phyloP scores from a whole-genome alignment of 2,329 filamentous ascomycete species.

The Apiospora aurea region DNA sequence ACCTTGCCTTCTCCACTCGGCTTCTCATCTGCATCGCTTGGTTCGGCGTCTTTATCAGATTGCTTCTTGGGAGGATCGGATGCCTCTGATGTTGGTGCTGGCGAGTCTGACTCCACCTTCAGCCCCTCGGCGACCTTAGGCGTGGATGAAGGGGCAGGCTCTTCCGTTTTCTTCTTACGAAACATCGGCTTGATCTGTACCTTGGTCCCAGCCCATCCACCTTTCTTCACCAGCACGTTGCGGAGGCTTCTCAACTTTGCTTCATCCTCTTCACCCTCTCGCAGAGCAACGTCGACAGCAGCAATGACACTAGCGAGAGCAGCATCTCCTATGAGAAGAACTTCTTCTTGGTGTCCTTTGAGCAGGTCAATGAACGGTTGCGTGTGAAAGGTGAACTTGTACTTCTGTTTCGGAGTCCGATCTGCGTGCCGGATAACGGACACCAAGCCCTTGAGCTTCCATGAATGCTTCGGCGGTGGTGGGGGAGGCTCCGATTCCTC shows the following conservation, averaged over 20 bases:
- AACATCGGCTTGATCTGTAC: slow-evolving; percentile 99
- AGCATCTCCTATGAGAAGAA: slow-evolving; percentile 89
- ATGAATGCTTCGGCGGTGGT: slow-evolving; percentile 84
- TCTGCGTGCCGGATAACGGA: slow-evolving; percentile 96
- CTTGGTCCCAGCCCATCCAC: slow-evolving; percentile 93
- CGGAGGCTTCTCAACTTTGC: slow-evolving; percentile 86
- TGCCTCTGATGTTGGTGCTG: slow-evolving; percentile 35
- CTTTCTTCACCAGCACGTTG: slow-evolving; percentile 90
- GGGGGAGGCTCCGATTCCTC: slow-evolving; percentile 65
- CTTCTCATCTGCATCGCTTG: slow-evolving; percentile 31
- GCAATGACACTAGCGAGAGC: slow-evolving; percentile 88
- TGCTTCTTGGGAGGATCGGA: slow-evolving; percentile 32
- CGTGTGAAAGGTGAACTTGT: slow-evolving; percentile 98
- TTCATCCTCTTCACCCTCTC: slow-evolving; percentile 81
- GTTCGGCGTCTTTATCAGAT: slow-evolving; percentile 26
- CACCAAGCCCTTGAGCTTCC: slow-evolving; percentile 98
- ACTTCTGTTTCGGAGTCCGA: slow-evolving; percentile 97
- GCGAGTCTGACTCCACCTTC: slow-evolving; percentile 41
- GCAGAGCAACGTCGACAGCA: slow-evolving; percentile 82
- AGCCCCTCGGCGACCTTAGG: slow-evolving; percentile 45
- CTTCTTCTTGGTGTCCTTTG: slow-evolving; percentile 95
- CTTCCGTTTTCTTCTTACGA: slow-evolving; percentile 79
- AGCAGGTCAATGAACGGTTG: slow-evolving; percentile 94
- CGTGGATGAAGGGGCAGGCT: slow-evolving; percentile 45
- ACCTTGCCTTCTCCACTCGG: slow-evolving; percentile 35